A percentile compares a stretch with the other conserved stretches of the same genome.
These are phyloP conservation scores for Candida xiaguanensis DNA, from an alignment of 805 yeast species.

Conservation along the genomic window DNA sequence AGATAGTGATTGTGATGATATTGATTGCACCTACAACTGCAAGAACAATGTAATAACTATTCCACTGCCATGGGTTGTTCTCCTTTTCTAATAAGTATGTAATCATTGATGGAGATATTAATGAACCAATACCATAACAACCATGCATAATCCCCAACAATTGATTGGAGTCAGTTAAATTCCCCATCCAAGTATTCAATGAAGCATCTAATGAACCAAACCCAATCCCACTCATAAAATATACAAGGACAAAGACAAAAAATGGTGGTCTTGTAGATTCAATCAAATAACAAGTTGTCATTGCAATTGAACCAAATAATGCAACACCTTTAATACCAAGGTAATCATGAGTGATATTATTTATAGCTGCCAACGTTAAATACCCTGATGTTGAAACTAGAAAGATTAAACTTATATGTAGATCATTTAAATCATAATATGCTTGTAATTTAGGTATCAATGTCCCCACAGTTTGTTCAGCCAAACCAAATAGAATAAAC, in stretches of 20 bases:
- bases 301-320: slow-evolving; percentile 27
- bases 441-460: slow-evolving; percentile 49
- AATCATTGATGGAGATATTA: slow-evolving; percentile 46
- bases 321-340: slow-evolving; percentile 50
- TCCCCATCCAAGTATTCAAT: slow-evolving; percentile 51
- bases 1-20: slow-evolving; percentile 18
- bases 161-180: slow-evolving; percentile 44
- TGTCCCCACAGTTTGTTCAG: slow-evolving; percentile 61
- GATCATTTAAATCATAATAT: slow-evolving; percentile 46
- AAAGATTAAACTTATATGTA: slow-evolving; percentile 47
- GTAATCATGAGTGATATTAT: slow-evolving; percentile 36
- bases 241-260: slow-evolving; percentile 33
- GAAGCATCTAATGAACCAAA: slow-evolving; percentile 55
- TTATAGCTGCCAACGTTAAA: slow-evolving; percentile 47
- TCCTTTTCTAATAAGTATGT: slow-evolving; percentile 38
- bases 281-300: slow-evolving; percentile 36
- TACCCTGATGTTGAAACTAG: slow-evolving; percentile 55
- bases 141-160: slow-evolving; percentile 51
- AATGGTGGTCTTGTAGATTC: slow-evolving; percentile 42
- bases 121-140: slow-evolving; percentile 51
- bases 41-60: slow-evolving; percentile 41
- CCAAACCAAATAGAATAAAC: slow-evolving; percentile 49
- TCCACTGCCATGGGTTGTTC: slow-evolving; percentile 43
- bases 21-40: slow-evolving; percentile 21
- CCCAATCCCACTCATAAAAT: slow-evolving; percentile 49